Evolutionary conservation across 164 flowering plant species (phyloP).

Genomic region (Vitis cinerea): DNA sequence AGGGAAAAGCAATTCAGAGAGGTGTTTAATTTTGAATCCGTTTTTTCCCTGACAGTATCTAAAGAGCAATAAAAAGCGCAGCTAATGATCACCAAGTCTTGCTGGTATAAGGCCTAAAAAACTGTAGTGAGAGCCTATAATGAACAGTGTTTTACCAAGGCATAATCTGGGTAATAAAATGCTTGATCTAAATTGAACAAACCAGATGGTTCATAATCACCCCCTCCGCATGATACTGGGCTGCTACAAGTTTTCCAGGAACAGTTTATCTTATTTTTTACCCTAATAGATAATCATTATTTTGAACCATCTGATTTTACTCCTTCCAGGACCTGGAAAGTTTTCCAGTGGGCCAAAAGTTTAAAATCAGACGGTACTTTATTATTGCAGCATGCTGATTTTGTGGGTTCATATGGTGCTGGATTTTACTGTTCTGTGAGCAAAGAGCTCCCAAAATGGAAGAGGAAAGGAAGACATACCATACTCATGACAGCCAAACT

Average conservation of each 20-base stretch:
- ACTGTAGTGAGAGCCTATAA: too few species aligned
- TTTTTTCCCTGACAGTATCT: too few species aligned
- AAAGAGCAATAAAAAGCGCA: too few species aligned
- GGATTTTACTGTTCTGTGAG: background rate
- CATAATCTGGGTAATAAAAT: too few species aligned
- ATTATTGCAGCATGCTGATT: background rate
- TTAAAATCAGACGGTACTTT: background rate
- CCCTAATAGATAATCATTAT: too few species aligned
- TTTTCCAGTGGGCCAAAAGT: background rate
- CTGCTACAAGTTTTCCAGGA: background rate
- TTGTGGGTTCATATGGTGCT: background rate
- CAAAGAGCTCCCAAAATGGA: background rate
- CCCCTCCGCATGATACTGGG: background rate
- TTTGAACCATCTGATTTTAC: background rate
- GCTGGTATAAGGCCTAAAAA: too few species aligned
- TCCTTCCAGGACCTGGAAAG: background rate
- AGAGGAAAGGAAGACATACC: constrained; percentile 42
- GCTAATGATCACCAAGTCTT: too few species aligned
- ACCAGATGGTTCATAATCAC: background rate
- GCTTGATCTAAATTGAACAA: background rate
- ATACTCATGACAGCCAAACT: constrained; percentile 99
- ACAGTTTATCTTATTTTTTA: background rate
- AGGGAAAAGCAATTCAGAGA: too few species aligned
- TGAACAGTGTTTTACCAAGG: too few species aligned
- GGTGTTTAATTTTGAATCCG: too few species aligned